These are phyloP conservation scores for Diddensiella santjacobensis DNA, from an alignment of 805 yeast genomes.

Conservation along the genomic window DNA sequence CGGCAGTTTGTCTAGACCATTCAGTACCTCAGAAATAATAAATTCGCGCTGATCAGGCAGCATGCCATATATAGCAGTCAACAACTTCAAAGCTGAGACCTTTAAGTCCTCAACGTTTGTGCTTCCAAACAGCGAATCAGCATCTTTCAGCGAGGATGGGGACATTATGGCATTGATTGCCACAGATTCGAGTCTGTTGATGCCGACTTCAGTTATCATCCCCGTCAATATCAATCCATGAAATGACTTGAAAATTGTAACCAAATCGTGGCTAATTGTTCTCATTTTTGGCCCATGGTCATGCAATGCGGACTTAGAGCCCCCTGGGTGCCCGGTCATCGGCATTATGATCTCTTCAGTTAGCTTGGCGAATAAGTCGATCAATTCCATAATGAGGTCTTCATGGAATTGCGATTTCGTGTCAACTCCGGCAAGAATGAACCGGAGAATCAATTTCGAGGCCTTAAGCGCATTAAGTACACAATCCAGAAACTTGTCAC, in stretches of 20 bases:
- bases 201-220: slow-evolving; percentile 38
- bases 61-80: slow-evolving; percentile 28
- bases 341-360: slow-evolving; percentile 1
- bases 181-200: slow-evolving; percentile 59
- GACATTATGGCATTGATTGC: slow-evolving; percentile 41
- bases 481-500: too few species aligned
- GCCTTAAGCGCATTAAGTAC: background rate
- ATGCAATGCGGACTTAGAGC: background rate
- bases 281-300: background rate
- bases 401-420: background rate
- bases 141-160: slow-evolving; percentile 31
- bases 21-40: slow-evolving; percentile 56
- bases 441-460: background rate
- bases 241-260: background rate
- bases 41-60: slow-evolving; percentile 51
- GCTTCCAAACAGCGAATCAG: slow-evolving; percentile 24
- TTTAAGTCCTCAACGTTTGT: slow-evolving; percentile 32
- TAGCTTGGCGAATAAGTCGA: background rate
- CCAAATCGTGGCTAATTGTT: background rate
- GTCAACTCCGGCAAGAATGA: background rate
- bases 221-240: slow-evolving; percentile 15
- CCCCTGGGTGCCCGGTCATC: background rate
- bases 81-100: slow-evolving; percentile 23
- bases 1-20: slow-evolving; percentile 49
- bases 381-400: background rate